Base-by-base conservation (phyloP, 768 basidiomycete species). In the Pisolithus tinctorius region DNA sequence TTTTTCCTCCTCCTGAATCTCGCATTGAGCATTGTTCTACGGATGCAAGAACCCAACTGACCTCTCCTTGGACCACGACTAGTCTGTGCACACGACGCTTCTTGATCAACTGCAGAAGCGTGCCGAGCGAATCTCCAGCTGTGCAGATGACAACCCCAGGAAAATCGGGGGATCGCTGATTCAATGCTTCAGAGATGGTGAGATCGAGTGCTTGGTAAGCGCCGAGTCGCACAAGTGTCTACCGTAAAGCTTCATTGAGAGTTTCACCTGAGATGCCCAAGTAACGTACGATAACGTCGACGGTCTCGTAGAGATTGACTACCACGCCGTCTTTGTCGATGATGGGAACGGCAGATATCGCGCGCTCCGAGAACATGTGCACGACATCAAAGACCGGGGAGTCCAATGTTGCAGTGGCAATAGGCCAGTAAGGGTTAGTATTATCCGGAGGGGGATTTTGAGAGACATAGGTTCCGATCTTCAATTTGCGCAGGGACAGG, bases 301-400 rank as follows among this genome's bases (percentile, higher is more conserved):
- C 96, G 5, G 96, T 97, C 70, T 99, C 96, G 65, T 97, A 99
- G 45, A 99, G 70, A 64, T 99, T 94, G 57, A 98, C 79, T 39
- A 99, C 96, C 48, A 93, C 79, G 8, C 95, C 95, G 7, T 92
- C 80, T 52, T 88, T 82, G 60, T 99, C 91, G 29, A 98, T 78
- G 63, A 99, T 97, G 7, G 96, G 96, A 5, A 99, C 95, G 5
- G 95, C 95, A 8, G 91, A 93, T 58, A 99, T 96, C 26, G 93
- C 86, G 40, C 87, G 81, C 67, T 93, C 89, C 0, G 92, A 95
- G 67, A 98, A 98, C 87, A 95, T 93, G 63, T 99, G 96, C 2
- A 98, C 96, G 53, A 98, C 93, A 62, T 98, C 93, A 60, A 96
- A 97, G 2, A 99, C 96, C 27, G 89, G 87, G 0, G 95, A 96